Base-by-base conservation (phyloP, 1,139 yeast species). In the Protomyces lactucae-debilis region DNA sequence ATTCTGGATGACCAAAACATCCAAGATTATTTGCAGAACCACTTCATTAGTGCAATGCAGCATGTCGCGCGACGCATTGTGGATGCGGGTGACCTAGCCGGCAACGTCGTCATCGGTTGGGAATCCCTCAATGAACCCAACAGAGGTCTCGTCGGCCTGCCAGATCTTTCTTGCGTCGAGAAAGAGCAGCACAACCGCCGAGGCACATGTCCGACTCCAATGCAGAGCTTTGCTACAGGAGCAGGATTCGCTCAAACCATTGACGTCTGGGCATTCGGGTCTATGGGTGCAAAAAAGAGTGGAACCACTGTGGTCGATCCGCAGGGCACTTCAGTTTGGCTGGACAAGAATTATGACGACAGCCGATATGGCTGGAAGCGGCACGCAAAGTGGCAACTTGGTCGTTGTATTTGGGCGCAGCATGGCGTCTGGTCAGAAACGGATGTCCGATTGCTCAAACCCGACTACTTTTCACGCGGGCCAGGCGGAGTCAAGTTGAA, bases 51-150 rank as follows among this genome's bases (percentile, higher is more conserved):
- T 16, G 82, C 95, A 0, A 75, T 87, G 32, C 74, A 77, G 52
- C 77, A 83, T 68, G 76, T 92, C 10, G 83, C 93, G 76, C 65
- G 70, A 32, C 75, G 80, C 2, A 77, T 91, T 3, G 76, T 78
- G 59, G 73, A 73, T 0, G 80, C 84, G 0, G 87, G 88, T 0
- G 78, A 80, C 12, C 76, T 88, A 72, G 77, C 86, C 59, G 78
- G 79, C 25, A 73, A 77, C 21, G 76, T 79, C 23, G 75, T 88
- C 9, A 71, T 91, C 16, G 99, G 97, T 2, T 81, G 90, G 72
- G 99, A 92, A 75, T 83, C 89, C 60, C 75, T 92, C 78, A 92
- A 92, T 73, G 99, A 92, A 73, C 98, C 98, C 1, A 87, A 84
- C 70, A 70, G 70, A 43, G 76, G 76, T 6, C 66, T 72, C 69